Base-by-base conservation (phyloP, 345 rosid species). In the Barbarea vulgaris region DNA sequence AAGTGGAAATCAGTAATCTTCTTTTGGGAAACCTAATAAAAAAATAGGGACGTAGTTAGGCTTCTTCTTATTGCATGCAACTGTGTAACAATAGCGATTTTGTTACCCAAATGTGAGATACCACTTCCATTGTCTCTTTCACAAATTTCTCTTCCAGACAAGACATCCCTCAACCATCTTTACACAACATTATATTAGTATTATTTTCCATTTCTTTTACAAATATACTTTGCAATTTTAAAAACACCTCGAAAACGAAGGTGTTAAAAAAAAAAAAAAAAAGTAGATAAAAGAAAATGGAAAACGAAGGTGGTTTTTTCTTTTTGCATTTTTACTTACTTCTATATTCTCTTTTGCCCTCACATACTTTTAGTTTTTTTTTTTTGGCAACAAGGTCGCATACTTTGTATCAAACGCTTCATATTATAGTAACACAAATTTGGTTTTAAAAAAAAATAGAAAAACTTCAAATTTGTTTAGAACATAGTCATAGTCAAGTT, bases 1-100 rank as follows among this genome's bases (percentile, higher is more conserved):
- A 46, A 55, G 58, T 34, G 62, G 41, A 14, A 24, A 15, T n/a
- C 3, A 27, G 37, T 44, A 56, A 59, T 22, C 27, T 9, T 70
- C 67, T 70, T 59, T 59, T 31, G 67, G 19, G 56, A 62, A 67
- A 75, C 54, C 79, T 67, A 75, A 75, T 75, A 12, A 27, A 15
- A 5, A 46, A 67, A 13, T 9, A 67, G 34, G 52, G 21, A 76
- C 74, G 74, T 76, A 9, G 30, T 52, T 76, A 60, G 46, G 79
- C 39, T 34, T 67, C 39, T 34, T 67, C 46, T 67, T 68, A 69
- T 76, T 69, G 79, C 79, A 76, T 76, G 79, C 70, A 61, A 68
- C 79, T 69, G 70, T 69, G 30, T 60, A 39, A 52, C 69, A 51
- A 61, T 30, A 62, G 70, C 64, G 70, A 69, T 53, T 19, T 69